Percentiles rank a stretch among this genome's conserved stretches.
Evolutionary conservation across 495 filamentous ascomycete genomes (phyloP).

Genomic region (Jackrogersella multiformis): DNA sequence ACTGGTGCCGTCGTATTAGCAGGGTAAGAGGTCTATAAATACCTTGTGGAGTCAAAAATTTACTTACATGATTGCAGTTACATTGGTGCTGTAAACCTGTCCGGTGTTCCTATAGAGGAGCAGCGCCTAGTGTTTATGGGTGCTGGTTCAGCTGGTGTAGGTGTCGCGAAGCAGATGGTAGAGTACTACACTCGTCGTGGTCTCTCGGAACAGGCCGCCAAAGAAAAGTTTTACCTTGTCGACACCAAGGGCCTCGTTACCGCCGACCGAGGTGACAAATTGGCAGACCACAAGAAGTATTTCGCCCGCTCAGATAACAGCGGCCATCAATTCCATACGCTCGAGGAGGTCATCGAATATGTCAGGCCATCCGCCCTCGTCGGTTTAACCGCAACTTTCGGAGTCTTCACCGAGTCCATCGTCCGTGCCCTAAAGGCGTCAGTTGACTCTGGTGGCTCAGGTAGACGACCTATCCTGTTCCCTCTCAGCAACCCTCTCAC

Average conservation of each 20-base stretch:
- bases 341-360: conserved; percentile 91
- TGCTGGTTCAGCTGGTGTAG: conserved; percentile 93
- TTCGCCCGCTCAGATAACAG: conserved; percentile 92
- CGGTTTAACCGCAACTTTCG: conserved; percentile 92
- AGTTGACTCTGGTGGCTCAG: conserved; percentile 72
- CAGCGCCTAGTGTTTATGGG: conserved; percentile 97
- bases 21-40: conserved; percentile 60
- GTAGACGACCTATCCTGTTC: conserved; percentile 87
- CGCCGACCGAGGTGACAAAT: conserved; percentile 88
- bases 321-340: conserved; percentile 87
- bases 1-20: conserved; percentile 95
- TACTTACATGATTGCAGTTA: conserved; percentile 59
- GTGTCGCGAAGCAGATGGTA: conserved; percentile 96
- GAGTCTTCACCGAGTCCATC: conserved; percentile 90
- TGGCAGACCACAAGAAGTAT: conserved; percentile 98
- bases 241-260: conserved; percentile 97
- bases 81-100: conserved; percentile 92
- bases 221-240: conserved; percentile 94
- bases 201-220: conserved; percentile 89
- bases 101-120: conserved; percentile 84
- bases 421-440: conserved; percentile 78
- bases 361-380: conserved; percentile 94
- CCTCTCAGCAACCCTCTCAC: conserved; percentile 92
- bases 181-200: conserved; percentile 95
- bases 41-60: conserved; percentile 10